phyloP scores from a whole-genome alignment of 768 basidiomycete genomes.

The Trametes cingulata region DNA sequence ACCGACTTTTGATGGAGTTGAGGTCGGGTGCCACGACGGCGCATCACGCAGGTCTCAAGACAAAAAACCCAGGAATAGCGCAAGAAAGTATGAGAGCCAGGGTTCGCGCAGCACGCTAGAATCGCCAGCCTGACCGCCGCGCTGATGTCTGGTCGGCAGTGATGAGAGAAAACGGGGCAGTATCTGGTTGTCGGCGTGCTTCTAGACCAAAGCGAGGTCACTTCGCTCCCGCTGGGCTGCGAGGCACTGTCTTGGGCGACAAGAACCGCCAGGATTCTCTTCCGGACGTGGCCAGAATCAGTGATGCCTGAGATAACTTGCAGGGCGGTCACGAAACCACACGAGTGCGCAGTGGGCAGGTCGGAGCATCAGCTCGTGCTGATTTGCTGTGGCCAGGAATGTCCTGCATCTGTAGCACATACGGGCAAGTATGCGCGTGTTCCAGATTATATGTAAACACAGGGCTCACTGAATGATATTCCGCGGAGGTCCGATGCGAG shows the following conservation, averaged over 20 bases:
- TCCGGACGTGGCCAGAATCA: constrained; percentile 7
- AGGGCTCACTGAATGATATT: not conserved
- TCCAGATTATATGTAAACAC: not conserved
- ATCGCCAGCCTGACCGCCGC: not conserved
- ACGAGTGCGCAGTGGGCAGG: not conserved
- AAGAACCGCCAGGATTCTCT: not conserved
- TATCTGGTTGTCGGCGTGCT: not conserved
- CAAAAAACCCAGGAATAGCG: not conserved
- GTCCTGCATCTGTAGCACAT: not conserved
- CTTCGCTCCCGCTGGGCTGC: constrained; percentile 1
- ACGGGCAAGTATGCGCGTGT: not conserved
- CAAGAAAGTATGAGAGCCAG: not conserved
- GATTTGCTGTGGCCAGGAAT: not conserved
- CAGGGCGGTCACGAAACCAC: not conserved
- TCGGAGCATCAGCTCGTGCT: constrained; percentile 18
- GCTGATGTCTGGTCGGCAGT: constrained; percentile 3
- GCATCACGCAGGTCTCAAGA: not conserved
- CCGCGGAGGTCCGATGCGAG: constrained; percentile 1
- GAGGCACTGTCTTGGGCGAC: constrained; percentile 12
- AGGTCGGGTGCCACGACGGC: not conserved
- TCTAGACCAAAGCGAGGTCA: constrained; percentile 9
- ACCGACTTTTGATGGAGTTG: not conserved
- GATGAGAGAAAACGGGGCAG: not conserved
- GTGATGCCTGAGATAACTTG: constrained; percentile 9
- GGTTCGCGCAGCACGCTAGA: constrained; percentile 12